Conservation (phyloP, 768 basidiomycete genomes). For the Suillus discolor region DNA sequence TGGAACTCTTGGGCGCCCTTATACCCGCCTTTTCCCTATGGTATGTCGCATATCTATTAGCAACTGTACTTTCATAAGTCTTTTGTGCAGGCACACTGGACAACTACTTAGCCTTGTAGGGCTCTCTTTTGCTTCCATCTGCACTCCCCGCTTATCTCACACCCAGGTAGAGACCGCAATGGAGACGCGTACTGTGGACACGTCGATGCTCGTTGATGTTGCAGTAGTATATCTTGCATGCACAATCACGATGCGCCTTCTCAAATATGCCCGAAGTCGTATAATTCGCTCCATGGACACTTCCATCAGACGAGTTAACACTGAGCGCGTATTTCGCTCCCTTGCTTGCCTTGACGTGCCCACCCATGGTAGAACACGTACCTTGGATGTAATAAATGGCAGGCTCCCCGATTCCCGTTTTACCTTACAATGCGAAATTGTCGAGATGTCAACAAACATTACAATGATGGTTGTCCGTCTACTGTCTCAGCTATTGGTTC, state of each 20-base stretch:
- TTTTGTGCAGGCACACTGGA: too few species aligned
- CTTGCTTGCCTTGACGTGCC: conserved; percentile 74
- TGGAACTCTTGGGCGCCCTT: conserved; percentile 32
- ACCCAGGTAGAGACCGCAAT: too few species aligned
- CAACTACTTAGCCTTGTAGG: too few species aligned
- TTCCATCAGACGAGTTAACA: conserved; percentile 62
- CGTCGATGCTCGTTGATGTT: too few species aligned
- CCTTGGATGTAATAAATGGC: too few species aligned
- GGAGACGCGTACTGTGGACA: too few species aligned
- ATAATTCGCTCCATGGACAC: conserved; percentile 56
- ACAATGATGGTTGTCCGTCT: neutral
- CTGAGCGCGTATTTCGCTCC: conserved; percentile 62
- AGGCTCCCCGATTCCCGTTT: too few species aligned
- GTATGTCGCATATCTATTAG: conserved; percentile 33
- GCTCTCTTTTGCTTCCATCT: too few species aligned
- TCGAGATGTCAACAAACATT: neutral
- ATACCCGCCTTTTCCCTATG: conserved; percentile 67
- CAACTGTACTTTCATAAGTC: too few species aligned
- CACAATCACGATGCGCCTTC: conserved; percentile 45
- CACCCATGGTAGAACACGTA: conserved; percentile 58
- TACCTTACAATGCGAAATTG: neutral
- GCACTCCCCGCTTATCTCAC: too few species aligned
- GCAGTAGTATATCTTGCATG: conserved; percentile 42
- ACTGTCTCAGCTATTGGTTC: neutral
- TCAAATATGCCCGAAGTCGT: conserved; percentile 40